Evolutionary conservation across 2,329 filamentous ascomycete species (phyloP).

Genomic region (Diatrype stigma): DNA sequence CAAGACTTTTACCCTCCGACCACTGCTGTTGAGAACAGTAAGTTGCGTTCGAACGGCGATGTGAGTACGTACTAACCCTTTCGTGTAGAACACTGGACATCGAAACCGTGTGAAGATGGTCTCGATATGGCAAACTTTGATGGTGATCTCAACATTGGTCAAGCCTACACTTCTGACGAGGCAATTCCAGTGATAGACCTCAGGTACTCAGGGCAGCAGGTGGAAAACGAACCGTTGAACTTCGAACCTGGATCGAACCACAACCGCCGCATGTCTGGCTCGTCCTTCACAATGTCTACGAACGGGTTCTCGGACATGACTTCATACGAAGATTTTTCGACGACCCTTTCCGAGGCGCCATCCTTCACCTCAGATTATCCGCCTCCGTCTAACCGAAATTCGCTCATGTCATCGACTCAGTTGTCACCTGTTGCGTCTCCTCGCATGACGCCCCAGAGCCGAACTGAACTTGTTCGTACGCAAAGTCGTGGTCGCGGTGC

Average conservation of each 20-base stretch:
- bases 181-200: conserved; percentile 59
- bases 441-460: conserved; percentile 56
- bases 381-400: conserved; percentile 62
- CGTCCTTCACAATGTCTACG: conserved; percentile 69
- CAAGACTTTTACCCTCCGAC: conserved; percentile 53
- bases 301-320: conserved; percentile 64
- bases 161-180: conserved; percentile 60
- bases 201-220: conserved; percentile 42
- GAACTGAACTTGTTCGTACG: conserved; percentile 57
- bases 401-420: conserved; percentile 66
- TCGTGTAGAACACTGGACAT: conserved; percentile 42
- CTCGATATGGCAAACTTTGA: conserved; percentile 54
- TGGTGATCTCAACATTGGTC: conserved; percentile 55
- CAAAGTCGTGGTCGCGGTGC: conserved; percentile 63
- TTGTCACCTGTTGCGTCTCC: conserved; percentile 71
- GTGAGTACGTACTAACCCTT: conserved; percentile 16
- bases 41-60: conserved; percentile 24
- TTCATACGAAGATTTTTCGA: conserved; percentile 67
- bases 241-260: conserved; percentile 49
- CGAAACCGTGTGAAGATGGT: conserved; percentile 54
- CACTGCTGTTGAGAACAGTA: conserved; percentile 43
- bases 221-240: conserved; percentile 48
- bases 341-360: conserved; percentile 61
- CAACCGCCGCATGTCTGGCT: conserved; percentile 64
- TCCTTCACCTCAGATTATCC: conserved; percentile 66